Base-by-base conservation (phyloP, 2,329 filamentous ascomycete genomes). In the Aspergillus pseudonomiae region DNA sequence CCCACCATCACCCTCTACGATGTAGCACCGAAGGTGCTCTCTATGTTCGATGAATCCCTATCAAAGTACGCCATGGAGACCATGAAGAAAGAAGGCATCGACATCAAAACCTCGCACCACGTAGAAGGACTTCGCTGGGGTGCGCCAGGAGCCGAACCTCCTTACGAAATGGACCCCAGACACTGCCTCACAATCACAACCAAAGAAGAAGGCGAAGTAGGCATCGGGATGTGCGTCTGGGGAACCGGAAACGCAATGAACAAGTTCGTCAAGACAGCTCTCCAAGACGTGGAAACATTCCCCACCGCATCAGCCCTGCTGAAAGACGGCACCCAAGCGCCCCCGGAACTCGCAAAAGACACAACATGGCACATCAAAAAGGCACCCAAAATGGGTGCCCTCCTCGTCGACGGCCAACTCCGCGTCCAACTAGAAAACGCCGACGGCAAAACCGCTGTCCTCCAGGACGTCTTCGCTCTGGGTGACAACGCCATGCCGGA, bases 161-260 rank as follows among this genome's bases (percentile, higher is more conserved):
- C 77, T 4, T 71, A 78, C 34, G 71, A 76, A 14, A 79, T 79
- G 70, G 77, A 81, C 46, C 76, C 80, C 1, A 81, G 83, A 61
- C 74, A 78, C 9, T 75, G 79, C 57, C 73, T 82, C 14, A 89
- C 86, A 0, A 75, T 89, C 41, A 83, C 80, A 12, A 79, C 86
- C 3, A 81, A 84, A 63, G 85, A 88, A 67, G 83, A 86, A 61
- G 86, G 86, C 1, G 84, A 88, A 53, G 75, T 86, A 2, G 85
- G 85, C 0, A 79, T 86, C 0, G 86, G 86, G 1, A 86, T 88
- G 85, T 86, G 79, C 61, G 85, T 88, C 11, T 89, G 86, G 86
- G 84, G 79, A 16, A 79, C 77, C 0, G 77, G 77, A 0, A 79
- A 78, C 34, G 70, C 74, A 2, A 76, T 77, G 75, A 75, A 75